Evolutionary conservation across 495 filamentous ascomycete genomes (phyloP).

Genomic region (Talaromyces wortmannii): DNA sequence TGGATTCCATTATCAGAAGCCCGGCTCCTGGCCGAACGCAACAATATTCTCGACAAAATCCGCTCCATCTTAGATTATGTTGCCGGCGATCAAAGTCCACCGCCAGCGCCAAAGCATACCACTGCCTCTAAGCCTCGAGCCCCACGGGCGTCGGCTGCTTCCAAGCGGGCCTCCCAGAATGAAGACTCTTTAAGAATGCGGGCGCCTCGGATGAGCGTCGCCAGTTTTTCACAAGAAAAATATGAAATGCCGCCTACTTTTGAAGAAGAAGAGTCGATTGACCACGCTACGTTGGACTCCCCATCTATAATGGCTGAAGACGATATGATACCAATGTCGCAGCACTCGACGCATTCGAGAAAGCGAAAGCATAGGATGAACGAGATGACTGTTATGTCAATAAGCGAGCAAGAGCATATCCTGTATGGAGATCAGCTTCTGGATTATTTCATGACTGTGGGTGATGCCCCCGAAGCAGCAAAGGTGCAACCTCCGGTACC

Average conservation of each 20-base stretch:
- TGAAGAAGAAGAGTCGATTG: conserved; percentile 78
- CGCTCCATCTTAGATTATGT: conserved; percentile 84
- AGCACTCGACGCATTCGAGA: conserved; percentile 58
- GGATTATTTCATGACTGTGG: conserved; percentile 87
- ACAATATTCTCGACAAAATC: conserved; percentile 75
- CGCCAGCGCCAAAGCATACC: conserved; percentile 89
- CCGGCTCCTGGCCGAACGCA: conserved; percentile 72
- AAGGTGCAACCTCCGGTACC: conserved; percentile 62
- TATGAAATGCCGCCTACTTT: conserved; percentile 51
- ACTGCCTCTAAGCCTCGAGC: conserved; percentile 58
- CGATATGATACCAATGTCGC: conserved; percentile 60
- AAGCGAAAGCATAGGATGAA: conserved; percentile 69
- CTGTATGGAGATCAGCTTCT: conserved; percentile 86
- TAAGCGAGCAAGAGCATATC: conserved; percentile 74
- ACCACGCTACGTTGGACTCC: conserved; percentile 70
- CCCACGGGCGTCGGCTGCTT: conserved; percentile 15
- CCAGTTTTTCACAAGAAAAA: conserved; percentile 44
- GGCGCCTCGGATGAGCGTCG: conserved; percentile 34
- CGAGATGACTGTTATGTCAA: conserved; percentile 51
- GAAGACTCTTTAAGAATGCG: conserved; percentile 37
- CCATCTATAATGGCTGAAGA: conserved; percentile 80
- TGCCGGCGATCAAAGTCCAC: conserved; percentile 78
- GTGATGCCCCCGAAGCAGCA: conserved; percentile 55
- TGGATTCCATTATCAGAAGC: conserved; percentile 90
- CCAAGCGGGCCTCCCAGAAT: conserved; percentile 17